Conservation (phyloP, 23 red algal species). For the Gracilaria vermiculophylla region DNA sequence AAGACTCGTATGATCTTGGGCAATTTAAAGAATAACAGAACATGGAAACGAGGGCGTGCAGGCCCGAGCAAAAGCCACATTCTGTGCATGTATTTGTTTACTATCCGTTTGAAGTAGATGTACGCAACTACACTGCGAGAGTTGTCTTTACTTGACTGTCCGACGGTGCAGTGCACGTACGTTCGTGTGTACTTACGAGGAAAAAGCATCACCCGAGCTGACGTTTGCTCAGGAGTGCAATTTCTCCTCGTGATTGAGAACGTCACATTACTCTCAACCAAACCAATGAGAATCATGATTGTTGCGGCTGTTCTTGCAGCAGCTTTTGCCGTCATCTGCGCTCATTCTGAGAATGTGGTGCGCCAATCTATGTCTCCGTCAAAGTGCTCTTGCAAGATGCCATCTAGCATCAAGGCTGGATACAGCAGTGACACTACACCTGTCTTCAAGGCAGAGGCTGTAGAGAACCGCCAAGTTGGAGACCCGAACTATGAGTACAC, state of each 20-base stretch:
- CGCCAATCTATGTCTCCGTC: not conserved
- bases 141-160: not conserved
- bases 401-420: constrained; percentile 17
- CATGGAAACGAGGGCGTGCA: not conserved
- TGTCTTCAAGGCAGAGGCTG: constrained; percentile 50
- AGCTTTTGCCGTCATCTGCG: not conserved
- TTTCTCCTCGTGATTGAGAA: not conserved
- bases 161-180: not conserved
- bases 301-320: not conserved
- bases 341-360: not conserved
- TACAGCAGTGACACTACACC: constrained; percentile 22
- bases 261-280: not conserved
- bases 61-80: not conserved
- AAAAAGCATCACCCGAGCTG: not conserved
- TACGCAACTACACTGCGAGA: not conserved
- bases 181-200: not conserved
- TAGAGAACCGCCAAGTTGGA: constrained; percentile 18
- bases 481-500: constrained; percentile 56
- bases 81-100: not conserved
- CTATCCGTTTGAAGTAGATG: not conserved
- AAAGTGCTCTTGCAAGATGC: constrained; percentile 60
- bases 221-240: not conserved
- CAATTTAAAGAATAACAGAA: not conserved
- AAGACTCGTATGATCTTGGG: not conserved
- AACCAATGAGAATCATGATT: not conserved